Evolutionary conservation across 768 basidiomycete species (phyloP).

Genomic region (Leccinum variicolor): DNA sequence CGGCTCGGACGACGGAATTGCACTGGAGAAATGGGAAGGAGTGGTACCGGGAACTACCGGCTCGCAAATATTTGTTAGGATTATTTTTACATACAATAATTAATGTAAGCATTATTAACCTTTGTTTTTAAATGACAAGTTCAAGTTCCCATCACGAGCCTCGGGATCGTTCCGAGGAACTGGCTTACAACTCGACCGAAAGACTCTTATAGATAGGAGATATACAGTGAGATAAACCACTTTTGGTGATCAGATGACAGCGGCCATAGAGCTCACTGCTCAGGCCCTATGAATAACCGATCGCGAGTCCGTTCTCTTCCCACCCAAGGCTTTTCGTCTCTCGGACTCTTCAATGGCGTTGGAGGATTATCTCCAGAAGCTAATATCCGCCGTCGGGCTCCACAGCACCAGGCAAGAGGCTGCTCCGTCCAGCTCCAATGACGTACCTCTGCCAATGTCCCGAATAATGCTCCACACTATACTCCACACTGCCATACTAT

Average conservation of each 20-base stretch:
- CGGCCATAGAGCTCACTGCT: not conserved
- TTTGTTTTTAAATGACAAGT: not conserved
- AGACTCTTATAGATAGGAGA: not conserved
- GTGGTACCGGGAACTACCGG: constrained; percentile 30
- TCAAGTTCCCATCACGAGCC: not conserved
- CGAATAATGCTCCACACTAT: constrained; percentile 15
- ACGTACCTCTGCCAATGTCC: constrained; percentile 13
- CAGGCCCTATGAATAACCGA: not conserved
- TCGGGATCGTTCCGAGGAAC: not conserved
- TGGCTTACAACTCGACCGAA: not conserved
- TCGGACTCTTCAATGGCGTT: constrained; percentile 5
- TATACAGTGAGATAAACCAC: not conserved
- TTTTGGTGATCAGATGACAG: constrained; percentile 5
- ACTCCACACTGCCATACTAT: constrained; percentile 12
- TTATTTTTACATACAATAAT: constrained; percentile 3
- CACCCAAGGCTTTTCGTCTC: not conserved
- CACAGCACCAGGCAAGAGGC: not conserved
- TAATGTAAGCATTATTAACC: not conserved
- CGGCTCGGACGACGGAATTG: constrained; percentile 15
- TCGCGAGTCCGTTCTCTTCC: not conserved
- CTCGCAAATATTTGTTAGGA: constrained; percentile 5
- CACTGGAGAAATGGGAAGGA: constrained; percentile 9
- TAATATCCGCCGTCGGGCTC: constrained; percentile 6
- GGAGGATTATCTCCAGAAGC: constrained; percentile 5
- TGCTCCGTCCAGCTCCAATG: constrained; percentile 17